Evolutionary conservation across 805 yeast species (phyloP), one percentile per base, ranked within the genome.

Genomic region (Lachancea lanzarotensis): DNA sequence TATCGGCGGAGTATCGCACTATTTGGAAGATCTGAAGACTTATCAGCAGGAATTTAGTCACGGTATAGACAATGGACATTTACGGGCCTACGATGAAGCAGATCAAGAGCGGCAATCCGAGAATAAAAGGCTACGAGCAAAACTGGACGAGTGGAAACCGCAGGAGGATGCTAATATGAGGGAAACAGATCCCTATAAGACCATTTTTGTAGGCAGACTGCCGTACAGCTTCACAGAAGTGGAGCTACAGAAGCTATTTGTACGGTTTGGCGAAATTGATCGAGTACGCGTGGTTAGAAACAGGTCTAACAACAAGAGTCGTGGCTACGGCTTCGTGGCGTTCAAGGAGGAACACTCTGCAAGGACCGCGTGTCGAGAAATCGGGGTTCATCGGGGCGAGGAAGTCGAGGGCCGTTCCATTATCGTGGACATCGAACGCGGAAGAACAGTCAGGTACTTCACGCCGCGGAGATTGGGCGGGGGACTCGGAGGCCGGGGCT

Each of bases 401-500:
- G 61, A 60, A n/a, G 58, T 84, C 16, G 69, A 75, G 18, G 76
- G 74, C 7, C 66, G 89, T 38, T 66, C 72, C 3, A 71, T 81
- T 7, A 63, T 83, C n/a, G 84, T 82, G 1, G 95, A 85, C 56
- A 73, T 78, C 38, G 93, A 84, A 57, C 62, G 91, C 46, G 84
- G 88, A 2, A 66, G 93, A 38, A 62, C 78, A 1, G 74, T 76
- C 13, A 74, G 82, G 45, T 75, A 73, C 52, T 85, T 90, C 84
- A 74, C 72, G 45, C 93, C 95, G 0, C 60, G 84, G 53, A 62
- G 91, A 47, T 68, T 91, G 2, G 96, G 96, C 1, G 97, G 97
- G 3, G 97, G 97, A 0, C 64, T 85, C n/a, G 97, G 97, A 3
- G 96, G 96, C 1, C 70, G 93, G 45, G 79, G 80, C 41, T 81